Percentiles rank a stretch among this genome's conserved stretches.
Evolutionary conservation across 805 yeast genomes (phyloP).

Genomic region (Lachancea meyersii): DNA sequence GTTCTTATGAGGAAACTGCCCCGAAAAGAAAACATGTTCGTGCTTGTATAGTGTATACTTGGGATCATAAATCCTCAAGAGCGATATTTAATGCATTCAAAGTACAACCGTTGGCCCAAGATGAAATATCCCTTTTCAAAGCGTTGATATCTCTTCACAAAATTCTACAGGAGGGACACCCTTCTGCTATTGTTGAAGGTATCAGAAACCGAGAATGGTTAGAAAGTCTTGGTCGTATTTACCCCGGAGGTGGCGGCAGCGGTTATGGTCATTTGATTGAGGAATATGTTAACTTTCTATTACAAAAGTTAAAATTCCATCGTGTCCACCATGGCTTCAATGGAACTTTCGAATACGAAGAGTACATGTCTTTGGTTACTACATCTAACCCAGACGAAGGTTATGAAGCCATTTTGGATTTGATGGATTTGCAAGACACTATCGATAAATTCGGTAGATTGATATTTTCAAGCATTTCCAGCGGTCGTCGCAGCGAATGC

Average conservation of each 20-base stretch:
- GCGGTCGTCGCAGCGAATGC: conserved; percentile 48
- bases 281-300: conserved; percentile 66
- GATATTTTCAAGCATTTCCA: conserved; percentile 61
- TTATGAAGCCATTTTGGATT: conserved; percentile 77
- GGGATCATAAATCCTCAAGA: conserved; percentile 85
- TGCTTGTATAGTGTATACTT: conserved; percentile 89
- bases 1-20: conserved; percentile 77
- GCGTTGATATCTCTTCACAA: conserved; percentile 81
- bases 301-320: conserved; percentile 76
- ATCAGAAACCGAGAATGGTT: conserved; percentile 74
- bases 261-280: conserved; percentile 67
- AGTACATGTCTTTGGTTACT: conserved; percentile 78
- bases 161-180: conserved; percentile 97
- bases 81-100: conserved; percentile 83
- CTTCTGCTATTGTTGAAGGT: conserved; percentile 73
- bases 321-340: conserved; percentile 80
- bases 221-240: conserved; percentile 57
- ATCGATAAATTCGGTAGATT: conserved; percentile 72
- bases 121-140: conserved; percentile 81
- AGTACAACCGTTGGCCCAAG: conserved; percentile 65
- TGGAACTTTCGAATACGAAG: conserved; percentile 95
- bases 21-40: conserved; percentile 96
- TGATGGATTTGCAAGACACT: conserved; percentile 79
- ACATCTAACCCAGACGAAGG: conserved; percentile 96
- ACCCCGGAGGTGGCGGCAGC: conserved; percentile 36